These are phyloP conservation scores for Stephania cephalantha DNA, from an alignment of 164 flowering plant genomes.

Conservation along the genomic window DNA sequence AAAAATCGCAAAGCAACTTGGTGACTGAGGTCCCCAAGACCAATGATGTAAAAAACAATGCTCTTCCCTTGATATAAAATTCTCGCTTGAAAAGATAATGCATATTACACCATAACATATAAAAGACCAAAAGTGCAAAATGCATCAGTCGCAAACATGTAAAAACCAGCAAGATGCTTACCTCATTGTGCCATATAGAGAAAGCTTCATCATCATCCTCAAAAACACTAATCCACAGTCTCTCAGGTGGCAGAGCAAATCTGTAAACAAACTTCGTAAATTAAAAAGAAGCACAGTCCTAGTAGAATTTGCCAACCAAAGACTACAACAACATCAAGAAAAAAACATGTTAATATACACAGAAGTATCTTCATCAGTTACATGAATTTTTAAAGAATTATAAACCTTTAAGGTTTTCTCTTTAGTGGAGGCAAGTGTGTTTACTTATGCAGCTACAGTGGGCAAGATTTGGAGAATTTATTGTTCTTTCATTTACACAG, in stretches of 20 bases:
- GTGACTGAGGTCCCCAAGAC: not conserved
- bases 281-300: not conserved
- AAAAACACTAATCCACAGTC: slow-evolving; percentile 85
- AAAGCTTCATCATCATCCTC: slow-evolving; percentile 92
- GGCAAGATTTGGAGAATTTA: no score
- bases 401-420: no score
- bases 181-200: slow-evolving; percentile 82
- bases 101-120: not conserved
- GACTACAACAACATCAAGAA: no score
- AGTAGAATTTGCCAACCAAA: no score
- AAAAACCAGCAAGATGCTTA: slow-evolving; percentile 13
- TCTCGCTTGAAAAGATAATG: not conserved
- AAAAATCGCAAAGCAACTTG: not conserved
- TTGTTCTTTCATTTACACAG: no score
- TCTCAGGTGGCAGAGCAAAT: slow-evolving; percentile 64
- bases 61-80: not conserved
- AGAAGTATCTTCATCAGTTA: slow-evolving; percentile 10
- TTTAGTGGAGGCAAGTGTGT: no score
- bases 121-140: not conserved
- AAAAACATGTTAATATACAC: no score
- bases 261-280: slow-evolving; percentile 23
- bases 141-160: not conserved
- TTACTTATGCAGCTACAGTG: no score
- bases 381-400: no score
- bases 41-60: not conserved